Conservation (phyloP, 192 early-diverging fungal genomes). For the Thamnidium elegans region DNA sequence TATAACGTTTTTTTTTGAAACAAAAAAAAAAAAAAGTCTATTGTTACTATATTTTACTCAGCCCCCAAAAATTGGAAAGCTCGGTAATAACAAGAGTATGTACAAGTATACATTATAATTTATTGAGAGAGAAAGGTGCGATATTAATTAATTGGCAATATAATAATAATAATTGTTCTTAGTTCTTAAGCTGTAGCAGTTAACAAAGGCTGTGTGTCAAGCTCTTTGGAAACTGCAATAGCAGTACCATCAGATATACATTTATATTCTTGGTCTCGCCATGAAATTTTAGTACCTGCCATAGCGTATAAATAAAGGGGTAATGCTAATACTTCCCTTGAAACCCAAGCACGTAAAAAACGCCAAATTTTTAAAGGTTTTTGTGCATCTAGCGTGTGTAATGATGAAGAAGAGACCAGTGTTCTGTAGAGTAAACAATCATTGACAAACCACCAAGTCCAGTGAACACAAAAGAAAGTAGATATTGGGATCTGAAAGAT, state of each 20-base stretch:
- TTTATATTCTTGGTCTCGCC: conserved; percentile 77
- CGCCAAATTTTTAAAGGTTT: conserved; percentile 22
- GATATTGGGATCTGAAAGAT: conserved; percentile 39
- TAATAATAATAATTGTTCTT: not conserved
- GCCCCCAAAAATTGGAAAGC: too few species aligned
- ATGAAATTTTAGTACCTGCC: conserved; percentile 76
- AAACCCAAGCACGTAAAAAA: conserved; percentile 75
- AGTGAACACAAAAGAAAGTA: conserved; percentile 27
- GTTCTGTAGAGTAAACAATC: conserved; percentile 33
- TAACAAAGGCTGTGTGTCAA: too few species aligned
- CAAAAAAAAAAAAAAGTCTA: too few species aligned
- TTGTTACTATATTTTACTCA: too few species aligned
- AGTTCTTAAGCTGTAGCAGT: too few species aligned
- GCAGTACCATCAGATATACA: conserved; percentile 66
- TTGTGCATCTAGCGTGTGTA: not conserved
- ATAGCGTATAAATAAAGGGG: conserved; percentile 84
- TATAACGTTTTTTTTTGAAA: too few species aligned
- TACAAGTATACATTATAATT: not conserved
- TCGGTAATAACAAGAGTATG: too few species aligned
- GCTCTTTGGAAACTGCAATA: conserved; percentile 7
- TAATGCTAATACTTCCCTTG: conserved; percentile 79
- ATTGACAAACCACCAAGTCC: conserved; percentile 26
- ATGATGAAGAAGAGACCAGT: conserved; percentile 14
- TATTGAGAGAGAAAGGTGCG: too few species aligned
- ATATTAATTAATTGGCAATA: not conserved